Conservation (phyloP, 331 rosid species). For the Malus hybrid region DNA sequence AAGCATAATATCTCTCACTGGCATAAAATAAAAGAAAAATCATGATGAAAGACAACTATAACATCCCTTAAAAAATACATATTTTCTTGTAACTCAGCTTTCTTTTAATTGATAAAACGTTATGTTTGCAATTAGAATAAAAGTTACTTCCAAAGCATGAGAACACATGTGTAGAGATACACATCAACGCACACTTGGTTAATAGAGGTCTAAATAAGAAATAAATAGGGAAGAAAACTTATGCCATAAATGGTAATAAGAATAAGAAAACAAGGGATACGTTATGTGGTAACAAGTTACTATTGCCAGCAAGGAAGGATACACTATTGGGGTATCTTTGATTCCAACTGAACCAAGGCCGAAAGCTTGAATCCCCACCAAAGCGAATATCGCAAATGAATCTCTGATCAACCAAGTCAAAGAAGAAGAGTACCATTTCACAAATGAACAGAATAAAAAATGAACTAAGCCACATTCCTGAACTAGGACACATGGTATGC, state of each 20-base stretch:
- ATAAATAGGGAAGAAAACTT: not conserved
- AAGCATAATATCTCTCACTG: not conserved
- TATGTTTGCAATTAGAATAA: not conserved
- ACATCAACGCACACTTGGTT: not conserved
- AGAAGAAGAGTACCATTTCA: constrained; percentile 27
- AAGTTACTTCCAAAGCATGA: not conserved
- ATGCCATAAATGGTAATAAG: not conserved
- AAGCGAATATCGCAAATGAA: constrained; percentile 33
- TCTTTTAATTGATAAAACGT: not conserved
- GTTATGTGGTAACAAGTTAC: constrained; percentile 8
- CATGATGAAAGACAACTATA: not conserved
- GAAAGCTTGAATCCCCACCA: constrained; percentile 44
- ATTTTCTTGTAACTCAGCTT: not conserved
- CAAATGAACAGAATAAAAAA: not conserved
- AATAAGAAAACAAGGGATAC: not conserved
- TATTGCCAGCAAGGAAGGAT: constrained; percentile 50
- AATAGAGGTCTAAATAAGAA: not conserved
- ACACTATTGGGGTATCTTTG: constrained; percentile 41
- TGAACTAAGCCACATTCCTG: not conserved
- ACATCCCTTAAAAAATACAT: not conserved
- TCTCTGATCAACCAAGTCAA: constrained; percentile 45
- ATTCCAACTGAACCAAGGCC: constrained; percentile 41
- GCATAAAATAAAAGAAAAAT: not conserved
- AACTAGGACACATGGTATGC: not conserved
- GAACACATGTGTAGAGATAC: not conserved